Conservation (phyloP, 164 flowering plant genomes). For the Stephania japonica region DNA sequence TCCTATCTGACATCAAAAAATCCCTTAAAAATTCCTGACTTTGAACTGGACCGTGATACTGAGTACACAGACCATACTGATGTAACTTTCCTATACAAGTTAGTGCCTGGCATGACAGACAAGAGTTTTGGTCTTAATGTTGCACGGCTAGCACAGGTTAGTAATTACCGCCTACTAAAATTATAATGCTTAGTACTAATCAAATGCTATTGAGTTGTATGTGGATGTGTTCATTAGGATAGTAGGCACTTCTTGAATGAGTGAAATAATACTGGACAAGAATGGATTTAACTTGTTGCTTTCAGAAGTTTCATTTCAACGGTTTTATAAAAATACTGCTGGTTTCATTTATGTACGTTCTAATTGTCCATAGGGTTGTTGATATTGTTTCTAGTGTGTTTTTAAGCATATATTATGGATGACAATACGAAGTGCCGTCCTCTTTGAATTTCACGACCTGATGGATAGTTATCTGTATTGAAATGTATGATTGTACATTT, state of each 20-base stretch:
- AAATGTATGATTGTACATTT: not conserved
- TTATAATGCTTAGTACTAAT: not conserved
- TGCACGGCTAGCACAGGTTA: conserved; percentile 94
- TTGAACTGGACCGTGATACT: conserved; percentile 12
- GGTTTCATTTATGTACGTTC: not conserved
- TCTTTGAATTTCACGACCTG: not conserved
- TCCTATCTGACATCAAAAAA: conserved; percentile 61
- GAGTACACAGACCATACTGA: conserved; percentile 30
- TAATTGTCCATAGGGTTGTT: not conserved
- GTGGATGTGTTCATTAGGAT: not conserved
- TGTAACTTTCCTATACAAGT: conserved; percentile 83
- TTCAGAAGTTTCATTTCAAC: not conserved
- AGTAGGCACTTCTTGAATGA: not conserved
- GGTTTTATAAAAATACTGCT: not conserved
- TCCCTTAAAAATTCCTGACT: conserved; percentile 12
- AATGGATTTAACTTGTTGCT: not conserved
- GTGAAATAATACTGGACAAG: not conserved
- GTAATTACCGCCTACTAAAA: conserved; percentile 2
- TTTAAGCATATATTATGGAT: not conserved
- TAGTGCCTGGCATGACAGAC: conserved; percentile 70
- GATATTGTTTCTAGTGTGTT: not conserved
- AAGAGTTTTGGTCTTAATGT: conserved; percentile 93
- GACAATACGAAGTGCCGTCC: not conserved
- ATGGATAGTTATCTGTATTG: not conserved
- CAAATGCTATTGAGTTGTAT: not conserved